phyloP scores from a whole-genome alignment of 2,329 filamentous ascomycete species.

The Alternaria gansuensis region DNA sequence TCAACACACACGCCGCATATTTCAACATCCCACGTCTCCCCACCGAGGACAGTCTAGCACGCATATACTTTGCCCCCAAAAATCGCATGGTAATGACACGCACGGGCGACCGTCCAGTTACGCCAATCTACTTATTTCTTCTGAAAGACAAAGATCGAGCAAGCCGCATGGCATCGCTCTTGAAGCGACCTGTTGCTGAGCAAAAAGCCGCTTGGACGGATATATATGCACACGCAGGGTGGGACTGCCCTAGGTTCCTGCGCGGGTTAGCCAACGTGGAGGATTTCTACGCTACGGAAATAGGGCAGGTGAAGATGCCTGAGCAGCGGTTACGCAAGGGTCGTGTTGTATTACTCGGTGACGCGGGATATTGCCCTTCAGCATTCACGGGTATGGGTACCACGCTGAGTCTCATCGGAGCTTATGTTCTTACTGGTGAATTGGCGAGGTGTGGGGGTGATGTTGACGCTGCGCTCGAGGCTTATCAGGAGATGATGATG shows the following conservation, averaged over 20 bases:
- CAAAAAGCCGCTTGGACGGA: conserved; percentile 50
- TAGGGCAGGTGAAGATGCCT: conserved; percentile 58
- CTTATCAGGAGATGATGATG: conserved; percentile 33
- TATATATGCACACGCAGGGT: conserved; percentile 55
- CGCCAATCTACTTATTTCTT: conserved; percentile 37
- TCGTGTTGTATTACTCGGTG: conserved; percentile 62
- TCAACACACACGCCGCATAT: conserved; percentile 36
- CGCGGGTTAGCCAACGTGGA: conserved; percentile 49
- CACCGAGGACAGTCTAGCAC: conserved; percentile 27
- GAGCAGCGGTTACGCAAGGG: conserved; percentile 53
- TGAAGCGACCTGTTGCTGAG: conserved; percentile 50
- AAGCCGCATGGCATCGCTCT: conserved; percentile 1
- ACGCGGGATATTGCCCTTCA: conserved; percentile 55
- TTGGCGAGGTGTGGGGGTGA: conserved; percentile 26
- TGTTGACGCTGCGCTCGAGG: conserved; percentile 31
- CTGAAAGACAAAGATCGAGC: conserved; percentile 17
- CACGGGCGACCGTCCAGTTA: conserved; percentile 30
- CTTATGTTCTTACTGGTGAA: conserved; percentile 53
- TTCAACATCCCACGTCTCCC: conserved; percentile 36
- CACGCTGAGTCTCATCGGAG: conserved; percentile 49
- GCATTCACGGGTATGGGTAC: conserved; percentile 40
- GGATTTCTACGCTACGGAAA: conserved; percentile 60
- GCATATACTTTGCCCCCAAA: conserved; percentile 19
- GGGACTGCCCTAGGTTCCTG: conserved; percentile 57
- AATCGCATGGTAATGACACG: conserved; percentile 32